Percentiles rank a stretch among this genome's conserved stretches.
Conservation (phyloP, 2,329 filamentous ascomycete species). For the Drechslerella stenobrocha region DNA sequence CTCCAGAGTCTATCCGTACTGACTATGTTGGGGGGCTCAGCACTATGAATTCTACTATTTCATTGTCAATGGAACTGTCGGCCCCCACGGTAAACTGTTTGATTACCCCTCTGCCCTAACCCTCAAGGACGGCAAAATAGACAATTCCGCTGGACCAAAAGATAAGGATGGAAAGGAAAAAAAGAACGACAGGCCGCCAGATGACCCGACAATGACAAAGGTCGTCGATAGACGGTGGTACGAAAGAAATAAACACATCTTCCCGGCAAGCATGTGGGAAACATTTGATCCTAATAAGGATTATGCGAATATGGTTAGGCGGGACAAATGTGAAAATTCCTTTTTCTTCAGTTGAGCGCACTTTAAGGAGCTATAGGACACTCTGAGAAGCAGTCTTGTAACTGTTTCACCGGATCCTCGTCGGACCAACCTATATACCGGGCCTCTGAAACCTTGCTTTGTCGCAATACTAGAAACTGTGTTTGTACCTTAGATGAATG, state of each 20-base stretch:
- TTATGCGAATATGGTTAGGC: slow-evolving; percentile 74
- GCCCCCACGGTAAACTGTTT: slow-evolving; percentile 75
- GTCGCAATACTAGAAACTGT: no score
- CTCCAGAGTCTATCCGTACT: no score
- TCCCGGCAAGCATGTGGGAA: slow-evolving; percentile 92
- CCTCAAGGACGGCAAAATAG: slow-evolving; percentile 42
- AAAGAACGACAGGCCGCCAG: slow-evolving; percentile 64
- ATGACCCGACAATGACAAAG: slow-evolving; percentile 82
- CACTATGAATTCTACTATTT: slow-evolving; percentile 99
- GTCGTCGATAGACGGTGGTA: slow-evolving; percentile 97
- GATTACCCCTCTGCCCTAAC: slow-evolving; percentile 62
- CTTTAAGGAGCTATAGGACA: no score
- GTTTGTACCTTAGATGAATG: no score
- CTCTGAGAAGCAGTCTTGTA: not conserved
- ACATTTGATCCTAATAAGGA: slow-evolving; percentile 90
- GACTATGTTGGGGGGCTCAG: no score
- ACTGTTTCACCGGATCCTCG: not conserved
- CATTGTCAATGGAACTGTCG: slow-evolving; percentile 80
- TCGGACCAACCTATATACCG: not conserved
- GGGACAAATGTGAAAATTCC: slow-evolving; percentile 84
- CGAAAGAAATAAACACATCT: slow-evolving; percentile 97
- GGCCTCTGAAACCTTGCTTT: no score
- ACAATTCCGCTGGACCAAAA: slow-evolving; percentile 11
- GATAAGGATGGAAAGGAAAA: slow-evolving; percentile 59
- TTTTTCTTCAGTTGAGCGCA: slow-evolving; percentile 75